These are phyloP conservation scores for Desmodesmus armatus DNA, from an alignment of 139 green algal genomes.

Conservation along the genomic window DNA sequence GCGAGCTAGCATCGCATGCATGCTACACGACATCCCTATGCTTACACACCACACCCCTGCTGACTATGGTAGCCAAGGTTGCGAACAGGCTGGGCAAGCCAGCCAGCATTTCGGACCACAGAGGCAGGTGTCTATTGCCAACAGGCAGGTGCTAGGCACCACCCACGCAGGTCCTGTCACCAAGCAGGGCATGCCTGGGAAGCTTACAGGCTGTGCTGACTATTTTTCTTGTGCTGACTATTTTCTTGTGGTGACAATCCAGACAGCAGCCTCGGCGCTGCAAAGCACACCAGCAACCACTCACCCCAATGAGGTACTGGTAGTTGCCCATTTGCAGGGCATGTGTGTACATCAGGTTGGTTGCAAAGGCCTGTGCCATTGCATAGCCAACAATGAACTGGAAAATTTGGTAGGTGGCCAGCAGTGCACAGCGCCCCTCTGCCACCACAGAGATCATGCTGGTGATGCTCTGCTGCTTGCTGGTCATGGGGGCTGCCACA, in stretches of 20 bases:
- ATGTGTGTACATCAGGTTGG: slow-evolving; percentile 77
- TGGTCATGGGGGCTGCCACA: slow-evolving; percentile 67
- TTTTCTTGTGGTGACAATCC: no score
- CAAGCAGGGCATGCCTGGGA: no score
- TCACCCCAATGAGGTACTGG: slow-evolving; percentile 71
- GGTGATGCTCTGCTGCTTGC: slow-evolving; percentile 65
- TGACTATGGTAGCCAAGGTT: no score
- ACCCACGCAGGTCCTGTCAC: no score
- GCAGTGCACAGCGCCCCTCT: slow-evolving; percentile 74
- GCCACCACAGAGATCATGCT: slow-evolving; percentile 77
- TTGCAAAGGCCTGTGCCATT: slow-evolving; percentile 69
- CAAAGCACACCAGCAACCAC: neutral
- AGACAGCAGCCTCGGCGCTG: neutral
- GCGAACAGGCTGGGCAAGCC: neutral
- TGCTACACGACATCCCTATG: neutral
- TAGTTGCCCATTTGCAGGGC: slow-evolving; percentile 75
- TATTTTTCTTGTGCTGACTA: neutral
- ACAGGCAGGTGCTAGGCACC: neutral
- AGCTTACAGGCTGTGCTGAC: no score
- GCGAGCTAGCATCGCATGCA: no score
- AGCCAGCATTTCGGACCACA: neutral
- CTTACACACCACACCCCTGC: no score
- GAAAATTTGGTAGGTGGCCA: slow-evolving; percentile 80
- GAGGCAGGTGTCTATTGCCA: no score
- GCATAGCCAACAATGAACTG: slow-evolving; percentile 84